A percentile compares a stretch with the other conserved stretches of the same genome.
Conservation (phyloP, 2,329 filamentous ascomycete genomes). For the Xylaria polymorpha region DNA sequence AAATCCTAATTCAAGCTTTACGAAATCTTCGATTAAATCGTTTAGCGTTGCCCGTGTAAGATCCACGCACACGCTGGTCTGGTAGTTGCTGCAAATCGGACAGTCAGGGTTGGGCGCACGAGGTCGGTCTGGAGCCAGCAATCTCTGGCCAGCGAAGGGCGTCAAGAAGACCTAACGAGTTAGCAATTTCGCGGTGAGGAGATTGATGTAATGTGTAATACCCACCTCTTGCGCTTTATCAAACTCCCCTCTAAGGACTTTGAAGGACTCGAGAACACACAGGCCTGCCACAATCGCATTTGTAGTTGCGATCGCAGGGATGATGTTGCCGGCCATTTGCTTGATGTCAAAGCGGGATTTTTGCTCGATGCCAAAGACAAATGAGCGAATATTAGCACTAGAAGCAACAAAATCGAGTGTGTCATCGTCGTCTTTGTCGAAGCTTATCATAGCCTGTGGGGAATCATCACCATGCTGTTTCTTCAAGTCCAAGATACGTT, state of each 20-base stretch:
- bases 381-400: slow-evolving; percentile 87
- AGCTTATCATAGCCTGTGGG: slow-evolving; percentile 75
- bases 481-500: slow-evolving; percentile 75
- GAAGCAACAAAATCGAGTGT: slow-evolving; percentile 95
- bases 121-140: slow-evolving; percentile 68
- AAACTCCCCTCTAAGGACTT: slow-evolving; percentile 81
- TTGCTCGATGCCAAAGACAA: slow-evolving; percentile 86
- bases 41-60: slow-evolving; percentile 77
- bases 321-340: slow-evolving; percentile 99
- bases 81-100: slow-evolving; percentile 81
- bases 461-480: slow-evolving; percentile 57
- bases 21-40: slow-evolving; percentile 80
- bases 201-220: background rate
- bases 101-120: slow-evolving; percentile 82
- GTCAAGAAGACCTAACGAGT: slow-evolving; percentile 77
- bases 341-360: slow-evolving; percentile 98
- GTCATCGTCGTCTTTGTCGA: slow-evolving; percentile 97
- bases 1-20: slow-evolving; percentile 78
- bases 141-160: slow-evolving; percentile 68
- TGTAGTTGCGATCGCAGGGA: slow-evolving; percentile 96
- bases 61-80: slow-evolving; percentile 75
- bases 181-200: slow-evolving; percentile 21
- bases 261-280: slow-evolving; percentile 92
- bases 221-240: slow-evolving; percentile 77
- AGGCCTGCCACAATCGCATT: slow-evolving; percentile 96